A percentile compares a stretch with the other conserved stretches of the same genome.
Conservation (phyloP, 2,329 filamentous ascomycete species). For the Fusarium metavorans region DNA sequence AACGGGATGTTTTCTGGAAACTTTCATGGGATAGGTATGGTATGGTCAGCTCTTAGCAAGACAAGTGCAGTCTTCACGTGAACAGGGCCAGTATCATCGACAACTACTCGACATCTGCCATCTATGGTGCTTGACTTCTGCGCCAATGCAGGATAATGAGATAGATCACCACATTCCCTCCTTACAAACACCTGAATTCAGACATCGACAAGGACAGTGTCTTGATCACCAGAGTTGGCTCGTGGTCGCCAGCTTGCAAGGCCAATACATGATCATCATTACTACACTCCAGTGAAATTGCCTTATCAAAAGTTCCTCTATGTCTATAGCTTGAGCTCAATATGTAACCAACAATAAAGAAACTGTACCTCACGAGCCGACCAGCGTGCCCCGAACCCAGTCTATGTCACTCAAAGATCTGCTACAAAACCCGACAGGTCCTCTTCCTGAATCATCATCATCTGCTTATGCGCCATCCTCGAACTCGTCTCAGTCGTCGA, state of each 20-base stretch:
- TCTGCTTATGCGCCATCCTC: constrained; percentile 56
- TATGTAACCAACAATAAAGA: not conserved
- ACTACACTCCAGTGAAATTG: not conserved
- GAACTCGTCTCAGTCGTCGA: constrained; percentile 53
- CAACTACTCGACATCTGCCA: not conserved
- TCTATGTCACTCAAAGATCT: constrained; percentile 19
- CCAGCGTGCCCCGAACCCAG: not conserved
- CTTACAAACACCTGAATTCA: not conserved
- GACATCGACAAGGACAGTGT: not conserved
- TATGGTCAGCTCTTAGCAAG: not conserved
- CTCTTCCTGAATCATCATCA: constrained; percentile 58
- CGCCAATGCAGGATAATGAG: not conserved
- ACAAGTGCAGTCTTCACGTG: not conserved
- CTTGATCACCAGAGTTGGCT: not conserved
- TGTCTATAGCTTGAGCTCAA: not conserved
- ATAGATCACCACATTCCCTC: not conserved
- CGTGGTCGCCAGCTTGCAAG: not conserved
- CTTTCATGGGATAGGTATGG: not conserved
- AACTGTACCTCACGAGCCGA: not conserved
- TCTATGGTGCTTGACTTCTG: not conserved
- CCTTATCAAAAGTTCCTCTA: not conserved
- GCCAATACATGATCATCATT: not conserved
- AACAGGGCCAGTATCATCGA: not conserved
- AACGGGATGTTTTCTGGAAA: not conserved
- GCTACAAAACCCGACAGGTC: constrained; percentile 52